Percentiles rank a stretch among this genome's conserved stretches.
These are phyloP conservation scores for Dioscorea cayenensis DNA, from an alignment of 116 monocot genomes.

Conservation along the genomic window DNA sequence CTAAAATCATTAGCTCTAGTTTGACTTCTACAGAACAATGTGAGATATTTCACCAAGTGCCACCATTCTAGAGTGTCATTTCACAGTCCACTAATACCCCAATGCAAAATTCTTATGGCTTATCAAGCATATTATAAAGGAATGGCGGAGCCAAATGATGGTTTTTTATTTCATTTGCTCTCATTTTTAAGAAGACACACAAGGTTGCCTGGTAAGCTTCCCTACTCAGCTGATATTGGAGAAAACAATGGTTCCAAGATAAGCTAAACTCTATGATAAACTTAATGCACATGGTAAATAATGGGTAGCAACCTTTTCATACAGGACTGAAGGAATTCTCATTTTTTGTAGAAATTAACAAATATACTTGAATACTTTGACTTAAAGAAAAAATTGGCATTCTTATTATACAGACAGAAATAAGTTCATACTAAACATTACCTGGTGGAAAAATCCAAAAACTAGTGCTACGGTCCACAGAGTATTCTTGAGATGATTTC, in stretches of 20 bases:
- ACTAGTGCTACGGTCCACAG: slow-evolving; percentile 88
- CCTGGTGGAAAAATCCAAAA: slow-evolving; percentile 93
- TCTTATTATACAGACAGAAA: background rate
- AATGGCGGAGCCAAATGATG: too few relatives aligned
- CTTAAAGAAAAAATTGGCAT: background rate
- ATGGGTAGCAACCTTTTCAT: background rate
- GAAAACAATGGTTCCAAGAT: background rate
- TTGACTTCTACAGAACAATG: background rate
- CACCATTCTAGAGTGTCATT: too few relatives aligned
- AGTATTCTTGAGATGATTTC: slow-evolving; percentile 55
- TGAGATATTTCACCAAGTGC: background rate
- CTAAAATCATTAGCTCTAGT: background rate
- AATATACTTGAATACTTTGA: background rate
- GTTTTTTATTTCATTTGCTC: too few relatives aligned
- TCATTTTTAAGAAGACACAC: too few relatives aligned
- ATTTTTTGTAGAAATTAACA: background rate
- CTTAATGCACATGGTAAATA: background rate
- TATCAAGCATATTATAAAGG: too few relatives aligned
- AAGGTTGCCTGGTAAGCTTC: too few relatives aligned
- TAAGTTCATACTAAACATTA: slow-evolving; percentile 2
- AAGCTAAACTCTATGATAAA: background rate
- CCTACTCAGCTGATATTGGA: background rate
- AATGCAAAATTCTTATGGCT: too few relatives aligned
- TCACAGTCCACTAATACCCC: too few relatives aligned
- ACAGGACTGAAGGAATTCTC: background rate